These are phyloP conservation scores for Blastobotrys persicus DNA, from an alignment of 1,139 yeast genomes.

Conservation along the genomic window DNA sequence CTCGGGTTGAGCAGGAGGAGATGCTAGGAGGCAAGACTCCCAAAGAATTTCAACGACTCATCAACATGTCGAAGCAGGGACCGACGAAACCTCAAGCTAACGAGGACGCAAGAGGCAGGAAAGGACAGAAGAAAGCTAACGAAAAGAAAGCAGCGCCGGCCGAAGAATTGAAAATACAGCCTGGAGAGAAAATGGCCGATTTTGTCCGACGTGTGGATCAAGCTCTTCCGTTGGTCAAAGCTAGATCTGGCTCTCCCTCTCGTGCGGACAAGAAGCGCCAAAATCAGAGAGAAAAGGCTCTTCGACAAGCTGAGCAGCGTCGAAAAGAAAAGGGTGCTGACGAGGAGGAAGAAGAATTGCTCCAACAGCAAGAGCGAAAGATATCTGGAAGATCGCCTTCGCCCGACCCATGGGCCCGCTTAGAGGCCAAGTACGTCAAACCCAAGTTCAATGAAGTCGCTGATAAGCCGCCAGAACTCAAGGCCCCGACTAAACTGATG, in stretches of 20 bases:
- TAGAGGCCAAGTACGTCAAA: conserved; percentile 29
- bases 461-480: conserved; percentile 42
- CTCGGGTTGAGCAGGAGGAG: conserved; percentile 13
- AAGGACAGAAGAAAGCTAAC: conserved; percentile 13
- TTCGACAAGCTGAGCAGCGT: conserved; percentile 20
- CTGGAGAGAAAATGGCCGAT: conserved; percentile 39
- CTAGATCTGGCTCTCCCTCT: conserved; percentile 34
- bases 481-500: conserved; percentile 31
- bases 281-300: conserved; percentile 27
- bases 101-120: conserved; percentile 8
- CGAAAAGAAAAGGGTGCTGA: conserved; percentile 25
- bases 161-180: conserved; percentile 26
- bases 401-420: conserved; percentile 43
- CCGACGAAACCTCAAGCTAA: conserved; percentile 9
- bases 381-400: conserved; percentile 33
- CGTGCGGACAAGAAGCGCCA: conserved; percentile 30
- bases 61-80: conserved; percentile 28
- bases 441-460: conserved; percentile 45
- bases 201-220: conserved; percentile 41
- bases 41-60: conserved; percentile 32
- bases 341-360: conserved; percentile 22
- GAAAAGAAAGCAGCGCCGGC: conserved; percentile 3
- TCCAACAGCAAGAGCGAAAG: conserved; percentile 20
- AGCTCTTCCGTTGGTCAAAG: conserved; percentile 40
- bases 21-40: conserved; percentile 35